Base-by-base conservation (phyloP, 768 basidiomycete species). In the Lactifluus piperatus region DNA sequence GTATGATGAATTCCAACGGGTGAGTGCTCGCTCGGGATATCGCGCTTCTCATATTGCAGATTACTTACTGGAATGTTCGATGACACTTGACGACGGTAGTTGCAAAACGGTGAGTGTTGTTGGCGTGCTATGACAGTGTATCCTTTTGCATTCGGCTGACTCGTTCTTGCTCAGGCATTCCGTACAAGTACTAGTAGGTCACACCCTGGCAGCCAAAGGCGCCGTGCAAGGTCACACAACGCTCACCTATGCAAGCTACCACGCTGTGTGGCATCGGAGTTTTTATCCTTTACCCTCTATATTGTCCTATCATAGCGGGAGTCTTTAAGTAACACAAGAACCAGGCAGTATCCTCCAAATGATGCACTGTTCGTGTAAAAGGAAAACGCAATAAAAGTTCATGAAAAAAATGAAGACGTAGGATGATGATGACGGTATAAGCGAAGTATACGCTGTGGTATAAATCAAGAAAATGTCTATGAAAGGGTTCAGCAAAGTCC, bases 1-100 rank as follows among this genome's bases (percentile, higher is more conserved):
- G 0, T 98, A 99, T 67, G 97, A 98, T 68, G 91, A 94, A 68
- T 99, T 95, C 76, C 94, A 97, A 73, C 74, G 89, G 71, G 89
- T 91, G 63, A 69, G 88, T 71, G 2, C 13, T 32, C 4, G 6
- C 47, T 10, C 13, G 37, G 27, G 47, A 24, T n/a, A n/a, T 26
- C 34, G 34, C n/a, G 16, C 0, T 18, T 57, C 46, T 48, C 16
- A 39, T 30, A 32, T 47, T 34, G 32, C 49, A 46, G 16, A 45
- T 18, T 41, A 13, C 63, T 66, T n/a, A n/a, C n/a, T n/a, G n/a
- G n/a, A 36, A 59, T 22, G 7, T 45, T 52, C n/a, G 51, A 11
- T 47, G 67, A 45, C 64, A 13, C 18, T 11, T 26, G 32, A 13
- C 46, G 8, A 34, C 30, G 48, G 4, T 62, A 80, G 79, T 65